Percentiles rank a stretch among this genome's conserved stretches.
These are phyloP conservation scores for Ascochyta lentis DNA, from an alignment of 2,329 filamentous ascomycete genomes.

Conservation along the genomic window DNA sequence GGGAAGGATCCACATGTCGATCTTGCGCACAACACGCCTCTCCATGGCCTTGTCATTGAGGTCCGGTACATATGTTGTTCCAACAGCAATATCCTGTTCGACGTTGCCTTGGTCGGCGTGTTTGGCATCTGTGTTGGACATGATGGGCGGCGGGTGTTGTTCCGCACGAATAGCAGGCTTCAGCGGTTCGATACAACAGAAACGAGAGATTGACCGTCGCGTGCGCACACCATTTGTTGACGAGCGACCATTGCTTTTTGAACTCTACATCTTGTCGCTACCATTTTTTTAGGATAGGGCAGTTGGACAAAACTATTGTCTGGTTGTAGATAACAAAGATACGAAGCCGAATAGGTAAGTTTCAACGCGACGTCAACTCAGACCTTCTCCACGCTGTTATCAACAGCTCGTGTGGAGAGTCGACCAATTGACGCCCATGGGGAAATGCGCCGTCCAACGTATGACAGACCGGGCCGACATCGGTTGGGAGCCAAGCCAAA, in stretches of 20 bases:
- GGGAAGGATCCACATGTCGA: slow-evolving; percentile 26
- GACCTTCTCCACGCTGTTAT: slow-evolving; percentile 7
- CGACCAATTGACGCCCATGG: slow-evolving; percentile 11
- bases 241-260: slow-evolving; percentile 6
- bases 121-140: slow-evolving; percentile 11
- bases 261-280: neutral
- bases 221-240: neutral
- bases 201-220: neutral
- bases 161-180: neutral
- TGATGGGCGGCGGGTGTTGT: neutral
- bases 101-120: slow-evolving; percentile 13
- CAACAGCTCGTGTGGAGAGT: neutral
- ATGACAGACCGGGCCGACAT: slow-evolving; percentile 14
- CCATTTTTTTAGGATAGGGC: neutral
- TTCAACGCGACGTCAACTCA: slow-evolving; percentile 2
- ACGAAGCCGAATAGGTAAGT: neutral
- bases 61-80: slow-evolving; percentile 22
- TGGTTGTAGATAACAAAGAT: slow-evolving; percentile 20
- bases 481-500: slow-evolving; percentile 4
- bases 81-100: slow-evolving; percentile 18
- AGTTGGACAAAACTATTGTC: neutral
- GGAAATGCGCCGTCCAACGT: neutral
- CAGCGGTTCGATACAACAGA: neutral
- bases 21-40: slow-evolving; percentile 28
- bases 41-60: slow-evolving; percentile 31